Percentiles rank a stretch among this genome's conserved stretches.
Evolutionary conservation across 1,139 yeast species (phyloP).

Genomic region (Blastobotrys petasosporus): DNA sequence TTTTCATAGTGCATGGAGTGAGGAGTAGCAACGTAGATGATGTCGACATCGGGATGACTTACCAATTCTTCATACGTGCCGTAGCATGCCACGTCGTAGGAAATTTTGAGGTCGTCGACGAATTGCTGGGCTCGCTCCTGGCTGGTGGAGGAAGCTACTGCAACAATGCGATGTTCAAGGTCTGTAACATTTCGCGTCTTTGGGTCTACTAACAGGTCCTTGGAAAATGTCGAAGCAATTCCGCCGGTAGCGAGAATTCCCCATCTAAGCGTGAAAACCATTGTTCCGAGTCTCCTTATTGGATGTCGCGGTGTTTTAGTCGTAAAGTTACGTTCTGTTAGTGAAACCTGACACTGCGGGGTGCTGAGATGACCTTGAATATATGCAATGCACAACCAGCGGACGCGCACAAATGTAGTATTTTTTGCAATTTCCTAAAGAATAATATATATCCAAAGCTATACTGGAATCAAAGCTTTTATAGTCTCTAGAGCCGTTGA

Average conservation of each 20-base stretch:
- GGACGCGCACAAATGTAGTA: no score
- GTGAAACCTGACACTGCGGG: no score
- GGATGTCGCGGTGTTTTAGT: background rate
- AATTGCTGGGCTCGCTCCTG: conserved; percentile 28
- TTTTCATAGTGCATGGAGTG: conserved; percentile 51
- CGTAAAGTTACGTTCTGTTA: background rate
- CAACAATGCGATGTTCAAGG: conserved; percentile 30
- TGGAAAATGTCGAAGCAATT: conserved; percentile 28
- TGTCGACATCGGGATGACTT: conserved; percentile 43
- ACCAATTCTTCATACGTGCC: conserved; percentile 39
- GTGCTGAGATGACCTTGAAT: no score
- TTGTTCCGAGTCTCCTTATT: conserved; percentile 7
- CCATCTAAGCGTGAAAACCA: conserved; percentile 25
- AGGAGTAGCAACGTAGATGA: conserved; percentile 56
- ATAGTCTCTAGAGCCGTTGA: no score
- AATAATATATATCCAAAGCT: no score
- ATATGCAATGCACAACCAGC: no score
- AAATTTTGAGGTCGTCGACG: conserved; percentile 11
- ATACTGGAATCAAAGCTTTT: no score
- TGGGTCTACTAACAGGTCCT: conserved; percentile 29
- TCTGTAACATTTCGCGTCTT: conserved; percentile 27
- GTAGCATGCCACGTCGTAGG: conserved; percentile 22
- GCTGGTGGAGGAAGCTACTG: conserved; percentile 31
- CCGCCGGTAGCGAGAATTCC: conserved; percentile 30
- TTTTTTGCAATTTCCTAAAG: no score